phyloP scores from a whole-genome alignment of 306 rosid species.

The Rosa rugosa region DNA sequence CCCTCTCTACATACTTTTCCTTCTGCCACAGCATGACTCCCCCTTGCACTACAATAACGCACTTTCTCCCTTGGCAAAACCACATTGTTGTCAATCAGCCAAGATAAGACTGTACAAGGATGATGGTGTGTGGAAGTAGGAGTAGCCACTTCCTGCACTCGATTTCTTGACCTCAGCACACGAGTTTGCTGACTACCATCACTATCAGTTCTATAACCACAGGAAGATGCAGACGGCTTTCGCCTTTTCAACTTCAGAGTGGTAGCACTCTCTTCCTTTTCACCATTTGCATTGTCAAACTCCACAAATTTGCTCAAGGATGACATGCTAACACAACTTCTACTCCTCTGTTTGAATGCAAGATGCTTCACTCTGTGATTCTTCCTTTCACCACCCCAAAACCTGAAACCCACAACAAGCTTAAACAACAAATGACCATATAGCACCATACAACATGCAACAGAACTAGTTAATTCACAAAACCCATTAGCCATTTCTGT shows the following conservation, averaged over 20 bases:
- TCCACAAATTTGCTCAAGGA: background rate
- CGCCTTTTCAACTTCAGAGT: slow-evolving; percentile 27
- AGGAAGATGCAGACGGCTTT: slow-evolving; percentile 16
- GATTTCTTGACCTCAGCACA: slow-evolving; percentile 53
- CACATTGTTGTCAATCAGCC: slow-evolving; percentile 68
- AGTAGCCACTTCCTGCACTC: slow-evolving; percentile 44
- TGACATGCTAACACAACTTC: background rate
- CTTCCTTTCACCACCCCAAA: background rate
- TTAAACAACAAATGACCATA: background rate
- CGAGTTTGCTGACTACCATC: slow-evolving; percentile 14
- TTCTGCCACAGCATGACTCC: slow-evolving; percentile 17
- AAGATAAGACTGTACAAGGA: slow-evolving; percentile 67
- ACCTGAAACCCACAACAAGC: background rate
- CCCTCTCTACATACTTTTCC: slow-evolving; percentile 67
- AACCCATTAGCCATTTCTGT: background rate
- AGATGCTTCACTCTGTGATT: background rate
- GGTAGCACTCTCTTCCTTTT: slow-evolving; percentile 26
- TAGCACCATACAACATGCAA: background rate
- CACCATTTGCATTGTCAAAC: background rate
- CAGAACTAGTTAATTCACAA: background rate
- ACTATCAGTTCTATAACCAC: slow-evolving; percentile 12
- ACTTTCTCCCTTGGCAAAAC: slow-evolving; percentile 71
- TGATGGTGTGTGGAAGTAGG: slow-evolving; percentile 35
- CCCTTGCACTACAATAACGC: slow-evolving; percentile 32
- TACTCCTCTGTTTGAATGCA: background rate